Base-by-base conservation (phyloP, 2,329 filamentous ascomycete genomes). In the Cordyceps fumosorosea region DNA sequence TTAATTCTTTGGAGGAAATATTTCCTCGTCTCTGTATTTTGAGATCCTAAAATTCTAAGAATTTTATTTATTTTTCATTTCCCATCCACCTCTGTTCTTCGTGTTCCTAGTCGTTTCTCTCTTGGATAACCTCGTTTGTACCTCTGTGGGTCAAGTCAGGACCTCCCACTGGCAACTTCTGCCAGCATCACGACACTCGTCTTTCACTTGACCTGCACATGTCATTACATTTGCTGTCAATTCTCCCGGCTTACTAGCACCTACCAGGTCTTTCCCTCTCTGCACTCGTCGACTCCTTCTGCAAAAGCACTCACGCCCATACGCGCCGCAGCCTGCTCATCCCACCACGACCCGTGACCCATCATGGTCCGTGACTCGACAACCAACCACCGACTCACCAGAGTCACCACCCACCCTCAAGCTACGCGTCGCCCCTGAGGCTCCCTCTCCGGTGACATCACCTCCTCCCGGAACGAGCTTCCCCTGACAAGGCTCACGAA, bases 281-380 rank as follows among this genome's bases (percentile, higher is more conserved):
- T 44, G 37, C 6, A 45, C 34, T 54, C 20, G 14, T n/a, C 24
- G 20, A 14, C 18, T 20, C 24, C 52, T 55, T 26, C 18, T 22
- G 18, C 32, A 24, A 18, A 7, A 54, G 22, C 34, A 24, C 51
- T 34, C 32, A 54, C 22, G 51, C 34, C 51, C 12, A 14, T 54
- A 12, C 37, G n/a, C 54, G 34, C 26, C 54, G 32, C 40, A 34
- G 5, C 48, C 54, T 44, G 40, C 40, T n/a, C 54, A 58, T 50
- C 34, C 34, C 42, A 32, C 34, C 54, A 54, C 54, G 37, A 53
- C 60, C 26, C 60, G 54, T 62, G 60, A 62, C 54, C 47, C 14
- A 6, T 5, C n/a, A 22, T 26, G 34, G 5, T 22, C 32, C 24
- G 37, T 60, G 47, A 60, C 57, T 53, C 48, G 48, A 60, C 57